Evolutionary conservation across 1,139 yeast species (phyloP).

Genomic region (Candida neerlandica): DNA sequence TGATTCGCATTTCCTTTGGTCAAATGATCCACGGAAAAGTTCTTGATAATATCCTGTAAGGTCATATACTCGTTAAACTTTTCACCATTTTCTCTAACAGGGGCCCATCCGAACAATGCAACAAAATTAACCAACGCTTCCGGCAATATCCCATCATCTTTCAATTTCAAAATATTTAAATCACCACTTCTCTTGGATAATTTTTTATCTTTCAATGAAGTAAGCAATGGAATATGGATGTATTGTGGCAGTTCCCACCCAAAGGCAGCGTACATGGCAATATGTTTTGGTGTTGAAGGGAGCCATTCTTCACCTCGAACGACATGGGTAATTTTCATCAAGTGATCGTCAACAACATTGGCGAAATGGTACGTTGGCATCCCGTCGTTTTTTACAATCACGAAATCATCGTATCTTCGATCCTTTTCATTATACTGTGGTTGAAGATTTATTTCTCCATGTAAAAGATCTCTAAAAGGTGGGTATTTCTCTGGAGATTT

Average conservation of each 20-base stretch:
- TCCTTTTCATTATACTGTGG: slow-evolving; percentile 75
- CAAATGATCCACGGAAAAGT: slow-evolving; percentile 63
- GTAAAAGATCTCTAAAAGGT: slow-evolving; percentile 67
- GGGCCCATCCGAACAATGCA: slow-evolving; percentile 94
- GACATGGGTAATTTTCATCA: slow-evolving; percentile 91
- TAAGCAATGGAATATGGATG: slow-evolving; percentile 87
- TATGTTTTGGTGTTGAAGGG: slow-evolving; percentile 92
- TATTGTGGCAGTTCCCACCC: slow-evolving; percentile 84
- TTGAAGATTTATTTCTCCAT: slow-evolving; percentile 74
- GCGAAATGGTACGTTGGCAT: slow-evolving; percentile 97
- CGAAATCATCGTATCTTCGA: slow-evolving; percentile 85
- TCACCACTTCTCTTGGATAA: slow-evolving; percentile 87
- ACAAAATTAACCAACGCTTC: slow-evolving; percentile 87
- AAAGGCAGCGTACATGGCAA: slow-evolving; percentile 82
- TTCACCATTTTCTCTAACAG: slow-evolving; percentile 59
- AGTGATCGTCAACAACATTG: slow-evolving; percentile 90
- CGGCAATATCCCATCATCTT: slow-evolving; percentile 68
- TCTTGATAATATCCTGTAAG: slow-evolving; percentile 51
- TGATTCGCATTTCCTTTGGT: slow-evolving; percentile 94
- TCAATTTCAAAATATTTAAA: slow-evolving; percentile 64
- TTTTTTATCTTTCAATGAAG: slow-evolving; percentile 75
- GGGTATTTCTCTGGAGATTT: slow-evolving; percentile 74
- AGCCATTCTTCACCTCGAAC: slow-evolving; percentile 98
- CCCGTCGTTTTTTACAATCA: slow-evolving; percentile 86
- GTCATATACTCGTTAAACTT: slow-evolving; percentile 62